A percentile compares a stretch with the other conserved stretches of the same genome.
phyloP scores from a whole-genome alignment of 495 filamentous ascomycete genomes.

The Penicillium tannophilum region DNA sequence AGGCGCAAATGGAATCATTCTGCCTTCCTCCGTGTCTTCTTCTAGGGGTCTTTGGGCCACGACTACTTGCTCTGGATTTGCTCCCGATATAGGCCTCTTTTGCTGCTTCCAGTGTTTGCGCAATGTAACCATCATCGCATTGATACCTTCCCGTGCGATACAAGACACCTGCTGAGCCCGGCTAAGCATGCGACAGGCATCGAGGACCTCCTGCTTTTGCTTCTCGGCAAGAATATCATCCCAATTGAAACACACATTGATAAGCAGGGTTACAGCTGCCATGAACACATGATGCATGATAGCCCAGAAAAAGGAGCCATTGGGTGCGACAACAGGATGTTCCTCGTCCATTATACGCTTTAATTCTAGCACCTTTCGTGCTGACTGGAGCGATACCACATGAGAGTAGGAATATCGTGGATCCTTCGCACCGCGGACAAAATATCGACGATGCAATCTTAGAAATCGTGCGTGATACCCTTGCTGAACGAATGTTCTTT shows the following conservation, averaged over 20 bases:
- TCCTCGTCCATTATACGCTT: constrained; percentile 45
- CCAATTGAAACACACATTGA: constrained; percentile 50
- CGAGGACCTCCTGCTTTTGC: constrained; percentile 43
- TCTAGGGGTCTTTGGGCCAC: not conserved
- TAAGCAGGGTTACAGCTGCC: constrained; percentile 47
- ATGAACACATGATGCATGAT: constrained; percentile 51
- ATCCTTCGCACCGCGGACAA: constrained; percentile 43
- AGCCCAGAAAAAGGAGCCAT: constrained; percentile 36
- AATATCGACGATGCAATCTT: constrained; percentile 46
- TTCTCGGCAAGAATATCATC: constrained; percentile 44
- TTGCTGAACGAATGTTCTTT: constrained; percentile 42
- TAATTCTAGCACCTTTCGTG: constrained; percentile 44
- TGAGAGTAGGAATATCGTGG: constrained; percentile 49
- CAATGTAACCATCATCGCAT: constrained; percentile 41
- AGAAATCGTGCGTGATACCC: constrained; percentile 46
- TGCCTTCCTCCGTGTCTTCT: not conserved
- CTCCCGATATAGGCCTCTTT: constrained; percentile 10
- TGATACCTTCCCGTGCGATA: constrained; percentile 34
- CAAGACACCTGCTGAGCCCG: constrained; percentile 37
- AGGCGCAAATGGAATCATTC: too few relatives aligned
- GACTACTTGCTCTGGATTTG: not conserved
- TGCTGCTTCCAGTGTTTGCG: constrained; percentile 35
- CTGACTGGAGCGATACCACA: constrained; percentile 43
- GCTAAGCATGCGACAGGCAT: constrained; percentile 47
- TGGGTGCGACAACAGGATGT: constrained; percentile 26